These are phyloP conservation scores for Pythium grandisporangium DNA, from an alignment of 352 stramenopile species.

Conservation along the genomic window DNA sequence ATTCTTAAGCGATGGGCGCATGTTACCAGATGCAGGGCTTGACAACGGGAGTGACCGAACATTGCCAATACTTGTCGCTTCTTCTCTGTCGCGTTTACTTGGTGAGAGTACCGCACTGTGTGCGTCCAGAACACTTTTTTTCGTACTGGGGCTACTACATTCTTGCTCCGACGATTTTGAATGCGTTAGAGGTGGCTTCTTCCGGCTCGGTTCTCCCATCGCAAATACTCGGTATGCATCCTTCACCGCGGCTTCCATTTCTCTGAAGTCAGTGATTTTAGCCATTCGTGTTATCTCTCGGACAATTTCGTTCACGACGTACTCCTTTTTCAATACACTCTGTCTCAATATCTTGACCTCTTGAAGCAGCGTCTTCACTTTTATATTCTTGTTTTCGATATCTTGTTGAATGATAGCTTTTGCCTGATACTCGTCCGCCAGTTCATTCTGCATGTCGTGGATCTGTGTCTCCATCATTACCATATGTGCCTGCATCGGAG, in stretches of 20 bases:
- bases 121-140: not conserved
- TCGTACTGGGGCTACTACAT: not conserved
- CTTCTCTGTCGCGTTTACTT: too few species aligned
- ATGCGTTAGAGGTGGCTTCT: constrained; percentile 32
- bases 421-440: constrained; percentile 58
- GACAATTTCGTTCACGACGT: constrained; percentile 68
- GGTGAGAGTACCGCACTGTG: not conserved
- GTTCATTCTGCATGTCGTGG: constrained; percentile 66
- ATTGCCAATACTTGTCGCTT: too few species aligned
- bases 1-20: not conserved
- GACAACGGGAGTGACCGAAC: too few species aligned
- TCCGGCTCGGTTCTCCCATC: constrained; percentile 54
- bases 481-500: constrained; percentile 62
- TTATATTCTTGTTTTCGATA: constrained; percentile 59
- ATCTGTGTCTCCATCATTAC: constrained; percentile 48
- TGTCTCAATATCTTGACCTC: constrained; percentile 73
- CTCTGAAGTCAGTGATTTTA: constrained; percentile 69
- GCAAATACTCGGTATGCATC: constrained; percentile 70
- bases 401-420: constrained; percentile 60
- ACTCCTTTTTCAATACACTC: constrained; percentile 71
- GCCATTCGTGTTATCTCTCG: constrained; percentile 63
- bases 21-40: too few species aligned
- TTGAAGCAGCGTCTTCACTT: constrained; percentile 62
- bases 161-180: not conserved
- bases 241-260: constrained; percentile 73